Evolutionary conservation across 768 basidiomycete genomes (phyloP).

Genomic region (Amanita fuliginea): DNA sequence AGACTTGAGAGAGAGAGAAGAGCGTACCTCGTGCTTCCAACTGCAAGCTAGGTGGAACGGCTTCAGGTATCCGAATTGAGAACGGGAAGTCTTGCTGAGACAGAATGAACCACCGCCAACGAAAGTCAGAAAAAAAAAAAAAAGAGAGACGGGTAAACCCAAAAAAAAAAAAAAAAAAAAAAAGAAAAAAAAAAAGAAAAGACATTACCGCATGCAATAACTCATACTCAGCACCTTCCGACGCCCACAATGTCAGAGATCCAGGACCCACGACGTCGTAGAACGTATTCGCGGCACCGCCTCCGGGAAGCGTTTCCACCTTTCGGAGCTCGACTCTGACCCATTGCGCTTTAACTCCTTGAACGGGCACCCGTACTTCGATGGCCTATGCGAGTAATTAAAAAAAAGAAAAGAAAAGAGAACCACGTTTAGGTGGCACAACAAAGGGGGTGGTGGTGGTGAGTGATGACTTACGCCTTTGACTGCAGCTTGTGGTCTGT

Average conservation of each 20-base stretch:
- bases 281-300: conserved; percentile 58
- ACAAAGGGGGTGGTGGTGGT: not conserved
- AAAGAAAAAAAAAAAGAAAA: too few relatives aligned
- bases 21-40: conserved; percentile 62
- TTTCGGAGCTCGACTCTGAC: conserved; percentile 86
- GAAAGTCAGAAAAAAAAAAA: too few relatives aligned
- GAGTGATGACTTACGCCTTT: conserved; percentile 55
- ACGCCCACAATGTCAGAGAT: conserved; percentile 76
- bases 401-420: not conserved
- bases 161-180: too few relatives aligned
- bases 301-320: conserved; percentile 74
- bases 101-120: too few relatives aligned
- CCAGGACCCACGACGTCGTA: conserved; percentile 74
- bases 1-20: too few relatives aligned
- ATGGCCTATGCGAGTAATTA: too few relatives aligned
- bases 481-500: conserved; percentile 74
- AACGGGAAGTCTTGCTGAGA: conserved; percentile 80
- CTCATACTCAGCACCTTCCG: conserved; percentile 49
- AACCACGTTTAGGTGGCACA: too few relatives aligned
- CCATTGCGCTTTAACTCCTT: conserved; percentile 85
- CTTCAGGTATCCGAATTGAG: conserved; percentile 85
- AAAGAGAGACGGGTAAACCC: too few relatives aligned
- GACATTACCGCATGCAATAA: conserved; percentile 57
- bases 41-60: conserved; percentile 77
- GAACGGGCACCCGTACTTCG: conserved; percentile 67